Conservation (phyloP, 441 rosid genomes). For the Geranium incanum region DNA sequence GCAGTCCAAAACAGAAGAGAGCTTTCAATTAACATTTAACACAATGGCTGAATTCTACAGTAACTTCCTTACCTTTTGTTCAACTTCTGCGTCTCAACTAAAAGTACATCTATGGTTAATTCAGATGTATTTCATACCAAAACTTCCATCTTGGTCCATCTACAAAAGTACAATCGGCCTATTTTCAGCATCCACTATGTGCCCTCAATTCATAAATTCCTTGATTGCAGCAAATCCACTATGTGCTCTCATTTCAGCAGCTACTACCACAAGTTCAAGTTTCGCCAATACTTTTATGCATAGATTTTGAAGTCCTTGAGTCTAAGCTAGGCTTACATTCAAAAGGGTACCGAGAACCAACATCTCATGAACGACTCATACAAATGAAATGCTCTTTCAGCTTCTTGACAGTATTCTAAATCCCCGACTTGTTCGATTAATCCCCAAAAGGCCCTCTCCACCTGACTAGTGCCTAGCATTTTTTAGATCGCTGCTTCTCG, state of each 20-base stretch:
- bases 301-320: not conserved
- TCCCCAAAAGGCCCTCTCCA: too few relatives aligned
- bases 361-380: not conserved
- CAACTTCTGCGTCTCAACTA: not conserved
- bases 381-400: not conserved
- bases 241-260: not conserved
- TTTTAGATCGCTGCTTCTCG: not conserved
- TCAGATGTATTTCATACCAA: not conserved
- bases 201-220: not conserved
- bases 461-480: too few relatives aligned
- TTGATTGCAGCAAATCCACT: not conserved
- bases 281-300: not conserved
- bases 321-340: not conserved
- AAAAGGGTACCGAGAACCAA: not conserved
- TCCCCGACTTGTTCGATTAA: too few relatives aligned
- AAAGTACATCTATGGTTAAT: not conserved
- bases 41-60: not conserved
- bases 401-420: not conserved
- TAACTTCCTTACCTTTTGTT: not conserved
- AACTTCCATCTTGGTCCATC: not conserved
- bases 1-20: not conserved
- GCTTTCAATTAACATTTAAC: not conserved
- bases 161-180: not conserved
- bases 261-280: not conserved
- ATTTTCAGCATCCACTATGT: slow-evolving; percentile 1